Evolutionary conservation across 83 land plant species (phyloP).

Genomic region (Picea engelmannii): DNA sequence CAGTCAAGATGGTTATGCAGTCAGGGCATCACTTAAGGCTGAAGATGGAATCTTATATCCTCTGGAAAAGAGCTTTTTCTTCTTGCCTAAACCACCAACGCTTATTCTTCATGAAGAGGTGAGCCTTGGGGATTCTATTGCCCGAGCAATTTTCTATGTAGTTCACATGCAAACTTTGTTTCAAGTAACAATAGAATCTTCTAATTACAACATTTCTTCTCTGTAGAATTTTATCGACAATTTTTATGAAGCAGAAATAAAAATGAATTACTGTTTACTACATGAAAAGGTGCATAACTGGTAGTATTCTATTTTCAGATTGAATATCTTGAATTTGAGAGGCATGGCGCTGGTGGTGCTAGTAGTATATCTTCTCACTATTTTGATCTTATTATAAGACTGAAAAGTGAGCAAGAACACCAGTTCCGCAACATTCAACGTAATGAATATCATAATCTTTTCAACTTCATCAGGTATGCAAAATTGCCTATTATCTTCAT

Average conservation of each 20-base stretch:
- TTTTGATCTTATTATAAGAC: constrained; percentile 77
- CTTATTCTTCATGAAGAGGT: constrained; percentile 91
- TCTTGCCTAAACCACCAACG: constrained; percentile 89
- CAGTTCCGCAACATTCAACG: constrained; percentile 84
- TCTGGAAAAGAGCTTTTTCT: constrained; percentile 89
- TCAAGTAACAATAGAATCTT: background rate
- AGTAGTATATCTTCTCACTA: constrained; percentile 76
- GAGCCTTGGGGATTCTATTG: background rate
- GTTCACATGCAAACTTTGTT: background rate
- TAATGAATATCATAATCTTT: constrained; percentile 84
- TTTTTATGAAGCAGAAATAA: background rate
- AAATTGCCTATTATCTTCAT: background rate
- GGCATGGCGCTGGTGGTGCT: constrained; percentile 83
- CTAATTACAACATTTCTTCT: background rate
- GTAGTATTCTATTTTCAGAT: constrained; percentile 42
- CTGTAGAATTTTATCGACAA: background rate
- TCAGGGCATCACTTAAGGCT: constrained; percentile 85
- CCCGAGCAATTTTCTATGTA: background rate
- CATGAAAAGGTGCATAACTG: constrained; percentile 1
- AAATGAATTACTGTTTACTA: background rate
- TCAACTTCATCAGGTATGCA: constrained; percentile 68
- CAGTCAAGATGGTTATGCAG: constrained; percentile 84
- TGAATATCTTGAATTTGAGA: constrained; percentile 88
- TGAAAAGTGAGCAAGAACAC: constrained; percentile 85
- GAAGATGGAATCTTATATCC: constrained; percentile 92